Base-by-base conservation (phyloP, 2,329 filamentous ascomycete genomes). In the Escovopsis sp. region DNA sequence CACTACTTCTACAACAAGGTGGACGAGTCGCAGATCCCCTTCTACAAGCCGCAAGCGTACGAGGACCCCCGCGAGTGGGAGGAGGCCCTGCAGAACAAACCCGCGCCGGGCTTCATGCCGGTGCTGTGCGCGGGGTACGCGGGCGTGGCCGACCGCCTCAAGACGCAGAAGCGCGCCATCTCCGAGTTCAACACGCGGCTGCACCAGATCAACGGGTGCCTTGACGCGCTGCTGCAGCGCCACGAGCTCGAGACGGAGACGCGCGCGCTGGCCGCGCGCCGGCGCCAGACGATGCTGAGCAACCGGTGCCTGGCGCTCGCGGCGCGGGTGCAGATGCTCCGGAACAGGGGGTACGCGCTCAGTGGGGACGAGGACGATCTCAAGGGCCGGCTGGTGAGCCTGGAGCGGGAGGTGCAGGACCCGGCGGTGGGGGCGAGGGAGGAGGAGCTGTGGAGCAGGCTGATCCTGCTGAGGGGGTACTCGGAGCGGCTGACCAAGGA, bases 1-100 rank as follows among this genome's bases (percentile, higher is more conserved):
- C 66, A 81, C 51, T 88, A 88, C 62, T 84, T 90, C 55, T 92
- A 90, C 66, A 90, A 90, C 60, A 76, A 82, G 45, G 81, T 87
- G 42, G 76, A 80, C 43, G 73, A 80, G 48, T 70, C 73, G 35
- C 70, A 71, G 51, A 76, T 79, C n/a, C 80, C 80, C 10, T 86
- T 80, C 55, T 87, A 81, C 56, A 72, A 76, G 43, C 80, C 80
- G 2, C 65, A 71, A 13, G 62, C 74, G 1, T 65, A 72, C 45
- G 84, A 90, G 51, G 76, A 87, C 50, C 72, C 78, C 27, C 70
- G 73, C 43, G 81, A 82, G 50, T 92, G 83, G 81, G 84, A 92
- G 49, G 80, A 86, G 47, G 84, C 84, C 0, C 68, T 88, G 19
- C 72, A 79, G 45, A 79, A 80, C 50, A 86, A 87, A 58, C 84